A percentile compares a stretch with the other conserved stretches of the same genome.
Evolutionary conservation across 345 rosid species (phyloP).

Genomic region (Eucalyptus caleyi): DNA sequence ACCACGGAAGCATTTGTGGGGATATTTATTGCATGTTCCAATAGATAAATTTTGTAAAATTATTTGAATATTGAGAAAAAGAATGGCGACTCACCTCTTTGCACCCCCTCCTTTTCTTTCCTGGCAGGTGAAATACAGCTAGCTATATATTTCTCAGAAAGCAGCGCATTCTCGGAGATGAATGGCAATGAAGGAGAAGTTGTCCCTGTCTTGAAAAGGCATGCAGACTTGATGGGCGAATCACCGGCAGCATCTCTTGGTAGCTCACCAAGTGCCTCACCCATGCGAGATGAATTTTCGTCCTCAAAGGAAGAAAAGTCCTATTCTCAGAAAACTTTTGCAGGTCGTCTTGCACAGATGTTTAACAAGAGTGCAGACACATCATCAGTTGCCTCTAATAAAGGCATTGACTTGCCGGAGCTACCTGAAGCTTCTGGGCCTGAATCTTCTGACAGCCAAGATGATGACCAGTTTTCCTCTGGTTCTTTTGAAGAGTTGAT

Average conservation of each 20-base stretch:
- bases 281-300: constrained; percentile 37
- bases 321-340: constrained; percentile 39
- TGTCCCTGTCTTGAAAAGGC: constrained; percentile 14
- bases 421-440: constrained; percentile 26
- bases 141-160: constrained; percentile 49
- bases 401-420: constrained; percentile 34
- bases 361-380: constrained; percentile 54
- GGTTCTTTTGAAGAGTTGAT: constrained; percentile 51
- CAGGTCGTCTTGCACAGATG: constrained; percentile 67
- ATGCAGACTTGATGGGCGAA: constrained; percentile 13
- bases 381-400: constrained; percentile 2
- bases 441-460: constrained; percentile 21
- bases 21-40: not conserved
- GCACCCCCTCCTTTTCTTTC: not conserved
- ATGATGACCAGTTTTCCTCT: constrained; percentile 42
- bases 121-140: constrained; percentile 76
- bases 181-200: constrained; percentile 6
- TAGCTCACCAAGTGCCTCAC: constrained; percentile 29
- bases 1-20: not conserved
- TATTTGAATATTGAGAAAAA: not conserved
- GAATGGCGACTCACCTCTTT: not conserved
- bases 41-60: not conserved
- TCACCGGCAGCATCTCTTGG: constrained; percentile 19
- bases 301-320: constrained; percentile 40
- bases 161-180: constrained; percentile 27